These are phyloP conservation scores for Barbatosphaeria neglecta DNA, from an alignment of 495 filamentous ascomycete genomes.

Conservation along the genomic window DNA sequence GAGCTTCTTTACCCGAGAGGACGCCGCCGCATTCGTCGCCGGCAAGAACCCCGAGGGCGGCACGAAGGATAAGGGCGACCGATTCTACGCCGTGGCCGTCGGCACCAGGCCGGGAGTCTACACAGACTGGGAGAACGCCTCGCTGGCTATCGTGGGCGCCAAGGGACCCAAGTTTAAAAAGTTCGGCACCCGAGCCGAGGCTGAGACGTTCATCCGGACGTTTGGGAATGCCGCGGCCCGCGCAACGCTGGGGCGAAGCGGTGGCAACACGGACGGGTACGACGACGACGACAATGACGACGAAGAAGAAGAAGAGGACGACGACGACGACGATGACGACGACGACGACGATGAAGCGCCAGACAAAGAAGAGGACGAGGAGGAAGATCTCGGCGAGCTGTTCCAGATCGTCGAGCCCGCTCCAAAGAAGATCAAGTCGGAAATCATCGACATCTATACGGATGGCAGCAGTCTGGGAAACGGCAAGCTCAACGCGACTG, in stretches of 20 bases:
- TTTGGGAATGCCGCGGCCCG: conserved; percentile 47
- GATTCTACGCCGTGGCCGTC: conserved; percentile 78
- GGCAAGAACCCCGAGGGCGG: conserved; percentile 38
- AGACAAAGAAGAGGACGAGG: conserved; percentile 49
- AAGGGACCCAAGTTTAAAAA: conserved; percentile 70
- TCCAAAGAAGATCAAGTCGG: conserved; percentile 26
- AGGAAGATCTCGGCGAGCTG: conserved; percentile 25
- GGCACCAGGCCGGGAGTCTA: conserved; percentile 82
- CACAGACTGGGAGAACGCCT: conserved; percentile 69
- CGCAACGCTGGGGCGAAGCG: conserved; percentile 34
- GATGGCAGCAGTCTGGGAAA: conserved; percentile 79
- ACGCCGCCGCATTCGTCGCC: conserved; percentile 66
- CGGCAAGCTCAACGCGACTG: conserved; percentile 56
- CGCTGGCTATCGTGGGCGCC: conserved; percentile 65
- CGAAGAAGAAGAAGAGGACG: conserved; percentile 17
- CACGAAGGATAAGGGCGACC: conserved; percentile 22
- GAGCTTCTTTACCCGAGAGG: conserved; percentile 62
- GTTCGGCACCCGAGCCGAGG: conserved; percentile 68
- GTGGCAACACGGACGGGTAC: conserved; percentile 14
- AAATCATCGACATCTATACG: conserved; percentile 64
- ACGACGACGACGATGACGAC: conserved; percentile 23
- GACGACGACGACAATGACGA: conserved; percentile 10
- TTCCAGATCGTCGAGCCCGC: conserved; percentile 20
- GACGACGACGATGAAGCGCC: conserved; percentile 24
- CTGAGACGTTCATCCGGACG: conserved; percentile 37